These are phyloP conservation scores for Primulina tabacum DNA, from an alignment of 257 asterid species.

Conservation along the genomic window DNA sequence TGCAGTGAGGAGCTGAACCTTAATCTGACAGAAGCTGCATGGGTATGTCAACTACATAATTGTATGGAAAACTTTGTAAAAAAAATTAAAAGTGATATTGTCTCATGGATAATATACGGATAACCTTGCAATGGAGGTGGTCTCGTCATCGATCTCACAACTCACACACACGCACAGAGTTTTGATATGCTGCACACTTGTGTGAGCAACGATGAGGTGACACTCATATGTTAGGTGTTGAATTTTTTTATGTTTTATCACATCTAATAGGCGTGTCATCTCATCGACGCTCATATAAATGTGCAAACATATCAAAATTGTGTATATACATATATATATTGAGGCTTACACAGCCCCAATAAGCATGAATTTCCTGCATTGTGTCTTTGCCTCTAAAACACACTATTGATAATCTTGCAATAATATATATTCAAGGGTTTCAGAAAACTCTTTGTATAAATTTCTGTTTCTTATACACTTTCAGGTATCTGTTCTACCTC, in stretches of 20 bases:
- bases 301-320: too few relatives aligned
- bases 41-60: conserved; percentile 56
- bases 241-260: too few relatives aligned
- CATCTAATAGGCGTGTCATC: too few relatives aligned
- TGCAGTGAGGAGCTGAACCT: conserved; percentile 94
- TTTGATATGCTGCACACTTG: too few relatives aligned
- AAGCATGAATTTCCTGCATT: neutral
- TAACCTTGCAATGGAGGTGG: too few relatives aligned
- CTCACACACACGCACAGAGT: too few relatives aligned
- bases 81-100: conserved; percentile 5
- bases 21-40: conserved; percentile 90
- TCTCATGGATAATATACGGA: neutral
- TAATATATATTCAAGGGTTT: neutral
- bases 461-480: conserved; percentile 21
- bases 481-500: conserved; percentile 98
- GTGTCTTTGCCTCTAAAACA: neutral
- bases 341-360: too few relatives aligned
- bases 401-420: neutral
- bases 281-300: too few relatives aligned
- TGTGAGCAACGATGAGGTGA: too few relatives aligned
- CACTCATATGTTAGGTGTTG: too few relatives aligned
- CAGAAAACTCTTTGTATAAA: neutral
- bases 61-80: neutral
- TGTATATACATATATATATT: too few relatives aligned
- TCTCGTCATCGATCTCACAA: too few relatives aligned